Evolutionary conservation across 2,329 filamentous ascomycete genomes (phyloP), one percentile per base, ranked within the genome.

Genomic region (Aspergillus sp.): DNA sequence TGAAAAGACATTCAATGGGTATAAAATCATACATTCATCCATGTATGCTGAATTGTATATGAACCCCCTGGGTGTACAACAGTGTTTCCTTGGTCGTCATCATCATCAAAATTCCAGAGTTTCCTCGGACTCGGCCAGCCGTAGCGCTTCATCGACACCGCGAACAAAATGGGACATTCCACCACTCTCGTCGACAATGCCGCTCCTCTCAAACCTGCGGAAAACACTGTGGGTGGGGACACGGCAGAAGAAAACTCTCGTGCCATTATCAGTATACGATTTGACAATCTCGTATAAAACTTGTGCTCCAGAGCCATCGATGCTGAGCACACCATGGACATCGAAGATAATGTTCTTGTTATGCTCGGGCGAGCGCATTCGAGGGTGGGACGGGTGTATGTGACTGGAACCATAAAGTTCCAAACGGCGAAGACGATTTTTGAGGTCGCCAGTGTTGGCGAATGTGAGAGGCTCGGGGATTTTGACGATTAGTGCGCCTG

Each of bases 401-500:
- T 79, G 75, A 37, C 75, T 83, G 0, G 89, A 91, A n/a, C 93
- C 93, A 59, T 97, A 95, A 19, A 90, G 78, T 66, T 97, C 93
- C 1, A 98, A 75, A 6, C 93, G 76, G 5, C 86, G 78, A 8
- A 98, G 75, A 4, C 93, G 79, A 41, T 84, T 85, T 66, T 94
- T 95, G 36, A 98, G 73, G 54, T 93, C 88, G 37, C 90, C 93
- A 0, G 93, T 97, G 64, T 98, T 98, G 60, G 91, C 91, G 64
- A 98, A 98, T 0, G 91, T 97, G 40, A 98, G 73, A 0, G 93
- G 93, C 62, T 98, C 93, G 0, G 93, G 91, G 43, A 98, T 97
- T 73, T 97, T 97, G 58, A 97, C 89, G 47, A 98, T 95, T 7
- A 98, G 73, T 48, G 88, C 94, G 11, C 91, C 88, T 52, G 96